A percentile compares a stretch with the other conserved stretches of the same genome.
Evolutionary conservation across 345 rosid genomes (phyloP).

Genomic region (Eucalyptus sideroxylon): DNA sequence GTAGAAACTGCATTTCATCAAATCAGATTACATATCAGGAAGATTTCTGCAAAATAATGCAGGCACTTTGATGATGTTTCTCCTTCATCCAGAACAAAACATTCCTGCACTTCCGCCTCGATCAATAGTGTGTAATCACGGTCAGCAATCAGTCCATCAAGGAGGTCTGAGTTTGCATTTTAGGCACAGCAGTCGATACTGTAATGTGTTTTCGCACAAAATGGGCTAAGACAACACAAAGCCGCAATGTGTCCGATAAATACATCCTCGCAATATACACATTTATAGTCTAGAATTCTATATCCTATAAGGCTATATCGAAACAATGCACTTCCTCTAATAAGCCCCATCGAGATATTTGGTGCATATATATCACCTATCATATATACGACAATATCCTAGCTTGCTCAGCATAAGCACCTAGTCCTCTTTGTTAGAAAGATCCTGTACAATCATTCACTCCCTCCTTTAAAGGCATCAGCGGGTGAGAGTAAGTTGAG

Average conservation of each 20-base stretch:
- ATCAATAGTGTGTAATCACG: background rate
- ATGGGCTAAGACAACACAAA: background rate
- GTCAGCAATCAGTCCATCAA: background rate
- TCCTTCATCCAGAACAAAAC: background rate
- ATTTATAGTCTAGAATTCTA: background rate
- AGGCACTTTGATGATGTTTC: background rate
- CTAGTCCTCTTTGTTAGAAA: background rate
- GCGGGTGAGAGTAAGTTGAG: background rate
- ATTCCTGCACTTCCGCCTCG: background rate
- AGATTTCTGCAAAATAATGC: background rate
- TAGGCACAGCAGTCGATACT: background rate
- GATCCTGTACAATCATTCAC: constrained; percentile 6
- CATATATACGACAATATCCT: background rate
- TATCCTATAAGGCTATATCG: background rate
- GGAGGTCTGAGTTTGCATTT: background rate
- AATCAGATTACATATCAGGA: background rate
- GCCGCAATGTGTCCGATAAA: background rate
- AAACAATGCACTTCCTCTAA: background rate
- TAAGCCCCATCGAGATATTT: background rate
- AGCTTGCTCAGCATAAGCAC: background rate
- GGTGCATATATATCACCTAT: background rate
- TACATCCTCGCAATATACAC: background rate
- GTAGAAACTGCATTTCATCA: background rate
- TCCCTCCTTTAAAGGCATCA: background rate
- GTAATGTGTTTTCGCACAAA: background rate